Conservation (phyloP, 495 filamentous ascomycete genomes). For the Aspergillus hancockii region DNA sequence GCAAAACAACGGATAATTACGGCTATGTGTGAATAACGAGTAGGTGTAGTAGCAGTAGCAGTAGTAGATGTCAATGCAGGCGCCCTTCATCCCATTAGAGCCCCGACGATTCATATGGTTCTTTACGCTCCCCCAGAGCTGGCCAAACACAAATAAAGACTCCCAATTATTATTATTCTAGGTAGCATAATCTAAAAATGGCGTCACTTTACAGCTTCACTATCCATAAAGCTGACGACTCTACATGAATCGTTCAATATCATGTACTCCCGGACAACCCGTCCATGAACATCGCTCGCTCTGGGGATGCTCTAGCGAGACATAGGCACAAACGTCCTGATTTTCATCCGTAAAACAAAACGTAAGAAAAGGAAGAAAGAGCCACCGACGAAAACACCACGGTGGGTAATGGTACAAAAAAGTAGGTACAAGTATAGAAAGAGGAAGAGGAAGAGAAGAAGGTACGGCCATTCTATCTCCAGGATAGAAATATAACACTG, state of each 20-base stretch:
- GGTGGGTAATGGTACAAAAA: slow-evolving; percentile 14
- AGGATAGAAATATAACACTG: slow-evolving; percentile 39
- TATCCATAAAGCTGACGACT: slow-evolving; percentile 8
- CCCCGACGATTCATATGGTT: not conserved
- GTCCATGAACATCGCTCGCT: not conserved
- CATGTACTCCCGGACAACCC: slow-evolving; percentile 18
- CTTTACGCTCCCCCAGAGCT: not conserved
- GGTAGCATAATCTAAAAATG: slow-evolving; percentile 23
- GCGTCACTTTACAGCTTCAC: slow-evolving; percentile 11
- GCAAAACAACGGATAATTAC: too few relatives aligned
- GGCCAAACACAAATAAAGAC: slow-evolving; percentile 4
- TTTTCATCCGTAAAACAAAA: slow-evolving; percentile 9
- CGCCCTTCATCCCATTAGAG: too few relatives aligned
- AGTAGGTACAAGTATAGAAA: slow-evolving; percentile 13
- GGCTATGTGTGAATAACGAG: too few relatives aligned
- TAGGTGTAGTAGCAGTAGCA: too few relatives aligned
- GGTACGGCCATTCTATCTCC: slow-evolving; percentile 36
- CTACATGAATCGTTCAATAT: slow-evolving; percentile 20
- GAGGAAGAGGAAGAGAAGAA: slow-evolving; percentile 14
- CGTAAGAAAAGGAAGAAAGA: not conserved
- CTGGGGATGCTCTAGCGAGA: not conserved
- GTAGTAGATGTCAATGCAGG: not conserved
- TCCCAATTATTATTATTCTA: slow-evolving; percentile 30
- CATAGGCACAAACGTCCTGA: slow-evolving; percentile 1
- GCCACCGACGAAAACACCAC: not conserved